These are phyloP conservation scores for Euphrasia arctica DNA, from an alignment of 305 asterid species.

Conservation along the genomic window DNA sequence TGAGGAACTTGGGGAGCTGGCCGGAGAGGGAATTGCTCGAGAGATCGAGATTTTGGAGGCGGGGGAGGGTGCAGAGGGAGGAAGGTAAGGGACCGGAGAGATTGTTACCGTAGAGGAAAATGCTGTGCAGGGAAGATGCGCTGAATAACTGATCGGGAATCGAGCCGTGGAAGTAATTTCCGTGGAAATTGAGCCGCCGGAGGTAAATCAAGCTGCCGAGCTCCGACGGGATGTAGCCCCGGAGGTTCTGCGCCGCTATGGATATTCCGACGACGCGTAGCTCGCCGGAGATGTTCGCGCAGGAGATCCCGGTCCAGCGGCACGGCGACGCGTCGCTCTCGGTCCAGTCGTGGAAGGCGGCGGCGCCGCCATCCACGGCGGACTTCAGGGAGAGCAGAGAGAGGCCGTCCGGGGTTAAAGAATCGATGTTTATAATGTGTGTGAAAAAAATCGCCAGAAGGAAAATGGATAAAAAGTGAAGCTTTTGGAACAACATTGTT, in stretches of 20 bases:
- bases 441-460: conserved; percentile 27
- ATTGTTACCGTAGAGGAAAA: conserved; percentile 78
- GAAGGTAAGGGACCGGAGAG: conserved; percentile 80
- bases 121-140: conserved; percentile 85
- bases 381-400: conserved; percentile 78
- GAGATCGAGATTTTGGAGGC: conserved; percentile 76
- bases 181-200: conserved; percentile 89
- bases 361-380: conserved; percentile 54
- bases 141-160: conserved; percentile 85
- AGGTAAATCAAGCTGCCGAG: conserved; percentile 72
- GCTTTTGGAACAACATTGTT: too few species aligned
- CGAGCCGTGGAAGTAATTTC: conserved; percentile 68
- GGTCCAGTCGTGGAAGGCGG: conserved; percentile 73
- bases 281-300: conserved; percentile 72
- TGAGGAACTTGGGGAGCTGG: conserved; percentile 54
- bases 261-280: conserved; percentile 84
- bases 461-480: background rate
- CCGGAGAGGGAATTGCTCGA: conserved; percentile 79
- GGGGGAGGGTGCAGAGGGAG: conserved; percentile 69
- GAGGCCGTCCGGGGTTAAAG: conserved; percentile 70
- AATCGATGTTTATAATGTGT: conserved; percentile 23
- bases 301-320: conserved; percentile 85
- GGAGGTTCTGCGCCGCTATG: conserved; percentile 62
- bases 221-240: conserved; percentile 94
- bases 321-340: conserved; percentile 79